Evolutionary conservation across 2,329 filamentous ascomycete genomes (phyloP), one percentile per base, ranked within the genome.

Genomic region (Pseudogymnoascus sp.): DNA sequence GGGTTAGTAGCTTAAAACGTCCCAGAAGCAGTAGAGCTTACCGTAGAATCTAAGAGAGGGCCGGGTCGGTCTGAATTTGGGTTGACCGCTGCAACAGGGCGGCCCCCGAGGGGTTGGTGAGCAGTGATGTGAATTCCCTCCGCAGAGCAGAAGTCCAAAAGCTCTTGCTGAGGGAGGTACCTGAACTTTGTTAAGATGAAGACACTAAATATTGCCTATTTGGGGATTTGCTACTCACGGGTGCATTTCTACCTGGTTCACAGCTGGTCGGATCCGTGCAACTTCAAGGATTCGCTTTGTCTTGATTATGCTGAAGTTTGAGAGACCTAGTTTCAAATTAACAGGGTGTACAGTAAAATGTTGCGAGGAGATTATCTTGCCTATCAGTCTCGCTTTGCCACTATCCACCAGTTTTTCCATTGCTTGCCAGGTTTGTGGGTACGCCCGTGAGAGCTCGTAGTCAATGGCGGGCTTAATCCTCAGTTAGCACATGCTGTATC

Each of bases 71-170:
- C 41, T 15, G 20, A 28, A 15, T 47, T 47, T n/a, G 22, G 41
- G 22, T 25, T 25, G 20, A 47, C 41, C 22, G 41, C 22, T n/a
- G 41, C 41, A 22, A 47, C 41, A 5, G 41, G 41, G 6, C 22
- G 41, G 14, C 22, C 41, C 1, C 22, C 41, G 22, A 28, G 22
- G 22, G 22, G 41, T 3, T 47, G 41, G 22, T 47, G 41, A 9
- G 41, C 41, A 7, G 41, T 47, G 22, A 47, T 20, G 14, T 47
- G 83, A 63, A 90, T 89, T 63, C 84, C 85, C 74, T 87, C 87
- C 63, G 78, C 74, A 64, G 80, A 82, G 79, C 84, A 89, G 65
- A 84, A 78, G 66, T 88, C 83, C 61, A 86, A 81, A 63, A 90
- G 82, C 64, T 89, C 86, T 66, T 88, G 75, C 90, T 87, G 2